Evolutionary conservation across 192 early-diverging fungal genomes (phyloP).

Genomic region (Linnemannia exigua): DNA sequence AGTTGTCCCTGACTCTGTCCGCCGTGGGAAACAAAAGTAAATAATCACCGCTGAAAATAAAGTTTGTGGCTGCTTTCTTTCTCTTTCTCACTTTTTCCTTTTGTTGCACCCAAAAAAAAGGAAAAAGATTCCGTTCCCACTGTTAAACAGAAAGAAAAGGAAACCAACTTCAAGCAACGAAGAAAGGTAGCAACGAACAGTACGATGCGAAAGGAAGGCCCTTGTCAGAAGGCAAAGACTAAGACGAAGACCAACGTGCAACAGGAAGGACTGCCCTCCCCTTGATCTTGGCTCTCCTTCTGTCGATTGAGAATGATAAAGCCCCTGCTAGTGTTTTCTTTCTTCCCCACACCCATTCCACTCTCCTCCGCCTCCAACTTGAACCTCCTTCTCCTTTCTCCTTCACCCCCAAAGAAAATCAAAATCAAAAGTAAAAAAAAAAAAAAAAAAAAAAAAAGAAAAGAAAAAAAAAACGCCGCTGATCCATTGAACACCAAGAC

Average conservation of each 20-base stretch:
- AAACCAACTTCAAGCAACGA: background rate
- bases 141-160: background rate
- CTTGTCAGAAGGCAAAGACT: too few species aligned
- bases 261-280: too few species aligned
- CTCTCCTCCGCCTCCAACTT: background rate
- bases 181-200: background rate
- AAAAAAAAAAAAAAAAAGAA: too few species aligned
- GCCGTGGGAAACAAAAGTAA: constrained; percentile 1
- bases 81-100: background rate
- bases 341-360: background rate
- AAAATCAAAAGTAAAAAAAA: too few species aligned
- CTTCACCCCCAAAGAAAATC: background rate
- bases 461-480: background rate
- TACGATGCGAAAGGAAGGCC: background rate
- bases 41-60: constrained; percentile 6
- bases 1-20: background rate
- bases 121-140: constrained; percentile 1
- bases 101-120: background rate
- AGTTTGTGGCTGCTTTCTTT: background rate
- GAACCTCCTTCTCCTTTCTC: background rate
- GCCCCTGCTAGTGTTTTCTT: background rate
- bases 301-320: background rate
- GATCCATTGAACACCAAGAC: background rate
- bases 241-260: too few species aligned
- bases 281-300: background rate